Evolutionary conservation across 192 early-diverging fungal genomes (phyloP).

Genomic region (Chytriomyces sp.): DNA sequence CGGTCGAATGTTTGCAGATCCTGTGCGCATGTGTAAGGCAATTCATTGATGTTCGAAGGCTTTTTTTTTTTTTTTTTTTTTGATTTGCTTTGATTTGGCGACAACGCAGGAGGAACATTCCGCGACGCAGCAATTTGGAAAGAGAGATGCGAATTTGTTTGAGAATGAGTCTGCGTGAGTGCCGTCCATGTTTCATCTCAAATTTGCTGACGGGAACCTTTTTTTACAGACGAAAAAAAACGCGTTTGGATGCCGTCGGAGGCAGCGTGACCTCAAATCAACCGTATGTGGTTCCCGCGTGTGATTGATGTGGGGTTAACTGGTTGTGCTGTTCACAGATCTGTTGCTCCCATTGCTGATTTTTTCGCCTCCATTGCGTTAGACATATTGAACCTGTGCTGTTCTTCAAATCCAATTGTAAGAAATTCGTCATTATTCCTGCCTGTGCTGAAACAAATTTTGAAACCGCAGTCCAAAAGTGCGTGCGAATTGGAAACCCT

Average conservation of each 20-base stretch:
- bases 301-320: no score
- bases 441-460: no score
- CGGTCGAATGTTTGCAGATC: not conserved
- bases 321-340: not conserved
- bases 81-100: not conserved
- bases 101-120: no score
- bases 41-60: not conserved
- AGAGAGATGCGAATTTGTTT: no score
- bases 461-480: no score
- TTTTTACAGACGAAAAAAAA: not conserved
- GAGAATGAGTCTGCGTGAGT: no score
- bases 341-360: not conserved
- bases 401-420: no score
- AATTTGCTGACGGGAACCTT: no score
- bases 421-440: no score
- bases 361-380: not conserved
- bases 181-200: no score
- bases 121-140: no score
- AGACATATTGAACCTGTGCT: slow-evolving; percentile 1
- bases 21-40: not conserved
- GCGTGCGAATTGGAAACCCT: no score
- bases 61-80: not conserved
- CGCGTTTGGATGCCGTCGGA: not conserved
- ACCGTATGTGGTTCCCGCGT: not conserved
- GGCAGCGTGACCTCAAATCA: not conserved